Evolutionary conservation across 495 filamentous ascomycete genomes (phyloP), one percentile per base, ranked within the genome.

Genomic region (Podospora sp.): DNA sequence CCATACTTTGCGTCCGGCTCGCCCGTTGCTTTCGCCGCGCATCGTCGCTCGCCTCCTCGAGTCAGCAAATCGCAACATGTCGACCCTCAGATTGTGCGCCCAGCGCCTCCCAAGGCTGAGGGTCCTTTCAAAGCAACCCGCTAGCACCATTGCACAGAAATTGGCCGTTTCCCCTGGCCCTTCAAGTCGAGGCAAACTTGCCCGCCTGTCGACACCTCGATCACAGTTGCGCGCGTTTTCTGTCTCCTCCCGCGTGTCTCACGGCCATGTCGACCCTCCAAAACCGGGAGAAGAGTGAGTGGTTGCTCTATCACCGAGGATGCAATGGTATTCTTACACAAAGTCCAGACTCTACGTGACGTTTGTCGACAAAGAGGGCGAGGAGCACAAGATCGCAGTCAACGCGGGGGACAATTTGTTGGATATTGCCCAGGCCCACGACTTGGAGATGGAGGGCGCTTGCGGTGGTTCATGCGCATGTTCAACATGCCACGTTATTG

Each of bases 401-500:
- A 80, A 87, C 5, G 86, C 89, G 73, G 96, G 95, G 33, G 92
- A 97, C 76, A 98, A 99, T 75, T 78, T 99, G 59, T 82, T 99
- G 36, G 93, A 97, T 71, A 95, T 99, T 70, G 95, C 95, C 20
- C 94, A 97, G 78, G 91, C 89, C 36, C 86, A 98, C 78, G 95
- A 98, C 73, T 78, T 99, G 12, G 95, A 99, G 78, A 97, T 99
- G 94, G 95, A 99, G 83, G 95, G 94, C 57, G 95, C 95, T 9
- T 99, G 95, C 73, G 95, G 94, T 36, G 95, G 95, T 20, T 96
- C 92, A 6, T 97, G 95, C 71, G 95, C 96, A 68, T 99, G 95
- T 77, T 96, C 92, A 67, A 99, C 95, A 1, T 99, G 95, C 81
- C 95, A 99, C 81, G 90, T 98, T 58, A 97, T 99, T 61, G 92